Evolutionary conservation across 805 yeast genomes (phyloP).

Genomic region (Lipomyces orientalis): DNA sequence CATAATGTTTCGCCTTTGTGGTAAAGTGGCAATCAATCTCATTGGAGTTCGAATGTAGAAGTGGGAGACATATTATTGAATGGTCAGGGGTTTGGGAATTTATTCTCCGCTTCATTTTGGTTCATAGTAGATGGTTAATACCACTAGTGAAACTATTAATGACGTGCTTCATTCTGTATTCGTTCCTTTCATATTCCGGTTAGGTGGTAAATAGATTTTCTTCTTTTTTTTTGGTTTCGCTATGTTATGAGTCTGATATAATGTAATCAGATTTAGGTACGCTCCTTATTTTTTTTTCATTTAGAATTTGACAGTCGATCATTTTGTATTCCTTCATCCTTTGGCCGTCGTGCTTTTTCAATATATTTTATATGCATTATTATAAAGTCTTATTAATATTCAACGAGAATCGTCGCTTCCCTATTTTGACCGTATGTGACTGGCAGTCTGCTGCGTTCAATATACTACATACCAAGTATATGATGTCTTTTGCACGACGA

Average conservation of each 20-base stretch:
- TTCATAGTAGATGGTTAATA: not conserved
- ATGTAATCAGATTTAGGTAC: not conserved
- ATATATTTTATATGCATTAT: no score
- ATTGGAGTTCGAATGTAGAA: not conserved
- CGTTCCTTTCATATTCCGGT: not conserved
- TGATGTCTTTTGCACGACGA: no score
- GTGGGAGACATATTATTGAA: not conserved
- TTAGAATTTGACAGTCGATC: no score
- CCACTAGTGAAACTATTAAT: not conserved
- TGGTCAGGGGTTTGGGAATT: not conserved
- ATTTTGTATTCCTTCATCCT: no score
- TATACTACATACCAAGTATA: no score
- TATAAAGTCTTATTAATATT: no score
- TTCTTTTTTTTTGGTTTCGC: not conserved
- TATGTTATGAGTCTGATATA: no score
- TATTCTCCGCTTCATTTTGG: not conserved
- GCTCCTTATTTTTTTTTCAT: no score
- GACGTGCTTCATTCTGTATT: not conserved
- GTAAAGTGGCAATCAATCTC: not conserved
- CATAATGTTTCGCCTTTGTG: not conserved
- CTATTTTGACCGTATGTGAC: no score
- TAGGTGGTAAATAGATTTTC: not conserved
- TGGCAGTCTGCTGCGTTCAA: no score
- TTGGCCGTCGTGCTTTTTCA: no score
- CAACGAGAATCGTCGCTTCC: no score